Conservation (phyloP, 768 basidiomycete genomes). For the Daedalea quercina region DNA sequence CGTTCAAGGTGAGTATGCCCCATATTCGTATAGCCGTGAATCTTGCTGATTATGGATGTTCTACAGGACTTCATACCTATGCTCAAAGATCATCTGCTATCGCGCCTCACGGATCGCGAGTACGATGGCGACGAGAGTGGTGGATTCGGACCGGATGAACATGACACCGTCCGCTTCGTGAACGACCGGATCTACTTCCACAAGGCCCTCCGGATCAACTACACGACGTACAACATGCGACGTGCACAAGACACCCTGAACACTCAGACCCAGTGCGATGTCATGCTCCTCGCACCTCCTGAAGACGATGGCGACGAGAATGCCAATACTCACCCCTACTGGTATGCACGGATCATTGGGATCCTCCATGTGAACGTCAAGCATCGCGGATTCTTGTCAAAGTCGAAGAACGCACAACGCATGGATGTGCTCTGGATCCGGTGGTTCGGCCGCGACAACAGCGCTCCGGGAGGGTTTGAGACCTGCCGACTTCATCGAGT, state of each 20-base stretch:
- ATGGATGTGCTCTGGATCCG: constrained; percentile 35
- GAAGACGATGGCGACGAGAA: background rate
- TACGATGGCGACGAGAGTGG: constrained; percentile 23
- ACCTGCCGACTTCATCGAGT: constrained; percentile 28
- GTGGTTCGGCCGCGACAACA: constrained; percentile 28
- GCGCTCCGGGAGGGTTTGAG: constrained; percentile 20
- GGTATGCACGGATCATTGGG: constrained; percentile 23
- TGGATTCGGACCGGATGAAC: constrained; percentile 19
- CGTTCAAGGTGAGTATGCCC: constrained; percentile 22
- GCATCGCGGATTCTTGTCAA: constrained; percentile 1
- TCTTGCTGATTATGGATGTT: background rate
- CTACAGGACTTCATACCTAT: constrained; percentile 23
- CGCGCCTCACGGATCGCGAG: constrained; percentile 15
- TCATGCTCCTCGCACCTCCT: constrained; percentile 20
- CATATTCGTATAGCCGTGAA: background rate
- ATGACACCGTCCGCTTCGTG: constrained; percentile 7
- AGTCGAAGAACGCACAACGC: background rate
- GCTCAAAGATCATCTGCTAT: constrained; percentile 25
- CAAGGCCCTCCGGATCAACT: constrained; percentile 28
- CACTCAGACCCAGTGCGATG: constrained; percentile 25
- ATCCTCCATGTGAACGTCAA: constrained; percentile 24
- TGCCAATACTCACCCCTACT: constrained; percentile 15
- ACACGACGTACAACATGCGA: constrained; percentile 38
- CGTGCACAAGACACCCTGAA: constrained; percentile 36
- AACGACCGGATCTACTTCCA: constrained; percentile 25